Percentiles rank a stretch among this genome's conserved stretches.
These are phyloP conservation scores for Phenoliferia sp. DNA, from an alignment of 1,284 basidiomycete genomes.

Conservation along the genomic window DNA sequence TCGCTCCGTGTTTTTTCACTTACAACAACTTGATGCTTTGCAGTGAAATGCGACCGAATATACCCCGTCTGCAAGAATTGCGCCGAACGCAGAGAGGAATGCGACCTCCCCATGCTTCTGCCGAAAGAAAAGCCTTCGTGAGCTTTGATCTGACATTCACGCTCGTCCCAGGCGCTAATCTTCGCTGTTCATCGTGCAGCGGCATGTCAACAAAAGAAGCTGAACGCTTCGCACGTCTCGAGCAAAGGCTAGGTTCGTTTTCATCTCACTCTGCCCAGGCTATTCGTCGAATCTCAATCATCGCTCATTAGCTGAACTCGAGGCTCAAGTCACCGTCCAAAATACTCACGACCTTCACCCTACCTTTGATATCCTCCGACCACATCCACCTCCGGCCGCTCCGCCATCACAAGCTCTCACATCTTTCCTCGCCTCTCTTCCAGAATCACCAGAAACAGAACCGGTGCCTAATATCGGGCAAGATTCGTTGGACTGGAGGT, in stretches of 20 bases:
- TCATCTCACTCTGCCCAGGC: not conserved
- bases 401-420: not conserved
- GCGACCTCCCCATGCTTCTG: conserved; percentile 4
- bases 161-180: no score
- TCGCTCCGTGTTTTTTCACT: not conserved
- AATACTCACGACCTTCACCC: not conserved
- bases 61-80: conserved; percentile 21
- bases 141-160: not conserved
- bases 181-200: not conserved
- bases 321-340: not conserved
- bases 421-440: not conserved
- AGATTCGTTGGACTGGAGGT: conserved; percentile 11
- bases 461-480: conserved; percentile 4
- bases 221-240: conserved; percentile 2
- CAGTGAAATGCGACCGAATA: conserved; percentile 16
- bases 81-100: conserved; percentile 14
- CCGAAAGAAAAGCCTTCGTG: conserved; percentile 5
- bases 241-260: not conserved
- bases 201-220: not conserved
- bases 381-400: not conserved
- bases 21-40: no score
- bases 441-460: not conserved
- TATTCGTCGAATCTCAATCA: not conserved
- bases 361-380: not conserved
- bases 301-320: not conserved